Base-by-base conservation (phyloP, 352 stramenopile species). In the Pythium aphanidermatum region DNA sequence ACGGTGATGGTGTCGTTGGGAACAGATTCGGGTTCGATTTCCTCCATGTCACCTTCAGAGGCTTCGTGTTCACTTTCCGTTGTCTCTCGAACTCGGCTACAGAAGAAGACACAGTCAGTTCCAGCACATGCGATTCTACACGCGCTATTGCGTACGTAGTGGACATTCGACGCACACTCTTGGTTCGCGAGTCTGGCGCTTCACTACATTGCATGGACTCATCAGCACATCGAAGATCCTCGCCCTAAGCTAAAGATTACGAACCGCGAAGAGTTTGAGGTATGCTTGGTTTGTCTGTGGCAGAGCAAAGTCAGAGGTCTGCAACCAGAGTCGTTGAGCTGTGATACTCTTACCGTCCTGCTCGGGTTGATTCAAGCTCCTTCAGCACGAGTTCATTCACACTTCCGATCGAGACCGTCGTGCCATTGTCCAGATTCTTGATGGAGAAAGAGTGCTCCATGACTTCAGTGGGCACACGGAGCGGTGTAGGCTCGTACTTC, bases 381-480 rank as follows among this genome's bases (percentile, higher is more conserved):
- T 70, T 75, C 19, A 94, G 38, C 14, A 92, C 70, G n/a, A 92
- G 61, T 13, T 78, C 72, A 46, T 94, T 94, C 5, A 89, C 70
- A 35, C 61, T 84, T 11, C 80, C 71, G 30, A 86, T 68, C 5
- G 80, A 91, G 12, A 90, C 66, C 1, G 74, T 90, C 13, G 65
- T 84, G 19, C 82, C 79, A 2, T 66, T 90, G 60, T 94, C 78
- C 25, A 94, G 44, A 40, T 94, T 91, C 47, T 78, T 88, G 44
- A 92, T 79, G 28, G 74, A 84, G 26, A 94, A 70, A 13, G 58
- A 70, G 29, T 75, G 78, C 60, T 90, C 78, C 16, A 65, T 60
- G 13, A 81, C 68, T 14, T 76, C 66, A 0, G 47, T 28, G 8
- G 76, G 70, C 16, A 88, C 42, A 17, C 77, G 60, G 30, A 87